Evolutionary conservation across 176 grass and related monocot species (phyloP), one percentile per base, ranked within the genome.

Genomic region (Phragmites australis): DNA sequence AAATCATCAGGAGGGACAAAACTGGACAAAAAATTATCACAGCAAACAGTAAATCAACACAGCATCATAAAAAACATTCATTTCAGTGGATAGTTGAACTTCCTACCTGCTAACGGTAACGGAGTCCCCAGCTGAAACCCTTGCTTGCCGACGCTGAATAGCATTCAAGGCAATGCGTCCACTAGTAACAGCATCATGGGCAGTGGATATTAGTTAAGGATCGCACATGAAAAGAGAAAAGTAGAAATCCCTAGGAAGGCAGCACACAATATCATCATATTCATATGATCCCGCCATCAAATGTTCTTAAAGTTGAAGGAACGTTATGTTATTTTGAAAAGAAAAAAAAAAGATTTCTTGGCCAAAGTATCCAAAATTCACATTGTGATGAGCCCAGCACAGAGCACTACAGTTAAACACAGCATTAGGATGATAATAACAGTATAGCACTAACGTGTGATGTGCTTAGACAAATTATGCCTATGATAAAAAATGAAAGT

Each of bases 1-100:
- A 91, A 91, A 26, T 91, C 79, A 31, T 89, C 86, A 46, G 86
- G 88, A 49, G 92, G 88, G 65, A 75, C 45, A 84, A 89, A 94
- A 78, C 91, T 93, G 75, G 79, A 79, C 32, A 48, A 15, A 86
- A 66, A 59, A 79, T 80, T 30, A 53, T 32, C 44, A 8, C 40
- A 89, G 45, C 31, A 30, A 90, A 46, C 49, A 70, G 26, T 83
- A 52, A 82, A 82, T 52, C 67, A 5, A 66, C 41, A 65, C 9
- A 25, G 18, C n/a, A 44, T 41, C 42, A 90, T 77, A 17, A 60
- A 80, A 6, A 76, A 31, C 29, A 70, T 29, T 9, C 14, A 65
- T 74, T 57, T 41, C 25, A 88, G 23, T 27, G 16, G 43, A 10
- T 47, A 79, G 27, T 29, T 51, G 64, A 79, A 23, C 23, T 75